Percentiles rank a stretch among this genome's conserved stretches.
Evolutionary conservation across 441 rosid species (phyloP).

Genomic region (Codiaeum variegatum): DNA sequence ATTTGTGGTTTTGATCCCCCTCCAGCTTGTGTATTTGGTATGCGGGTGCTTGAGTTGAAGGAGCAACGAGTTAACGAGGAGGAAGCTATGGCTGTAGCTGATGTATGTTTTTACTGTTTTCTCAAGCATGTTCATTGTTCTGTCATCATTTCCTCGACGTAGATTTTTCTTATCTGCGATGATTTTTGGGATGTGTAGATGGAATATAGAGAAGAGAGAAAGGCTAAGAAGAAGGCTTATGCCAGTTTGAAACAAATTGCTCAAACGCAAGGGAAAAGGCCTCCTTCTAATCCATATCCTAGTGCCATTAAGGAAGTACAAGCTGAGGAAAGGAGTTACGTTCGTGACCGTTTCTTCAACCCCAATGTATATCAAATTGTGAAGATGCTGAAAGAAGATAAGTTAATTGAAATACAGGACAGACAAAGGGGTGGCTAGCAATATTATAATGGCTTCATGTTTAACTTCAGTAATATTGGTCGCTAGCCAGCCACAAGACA

Average conservation of each 20-base stretch:
- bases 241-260: slow-evolving; percentile 56
- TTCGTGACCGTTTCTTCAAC: slow-evolving; percentile 37
- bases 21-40: slow-evolving; percentile 60
- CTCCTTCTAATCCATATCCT: slow-evolving; percentile 74
- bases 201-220: slow-evolving; percentile 62
- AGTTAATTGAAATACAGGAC: slow-evolving; percentile 33
- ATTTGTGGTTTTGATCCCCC: slow-evolving; percentile 54
- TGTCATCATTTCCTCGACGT: not conserved
- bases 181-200: slow-evolving; percentile 33
- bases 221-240: slow-evolving; percentile 60
- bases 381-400: slow-evolving; percentile 57
- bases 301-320: slow-evolving; percentile 56
- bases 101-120: slow-evolving; percentile 38
- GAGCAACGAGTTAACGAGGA: slow-evolving; percentile 64
- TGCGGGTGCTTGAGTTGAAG: slow-evolving; percentile 67
- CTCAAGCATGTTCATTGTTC: not conserved
- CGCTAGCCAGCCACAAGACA: not conserved
- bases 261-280: slow-evolving; percentile 50
- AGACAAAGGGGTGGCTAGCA: slow-evolving; percentile 35
- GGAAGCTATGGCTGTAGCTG: slow-evolving; percentile 73
- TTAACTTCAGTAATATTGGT: not conserved
- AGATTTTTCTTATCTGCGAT: not conserved
- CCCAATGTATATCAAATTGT: slow-evolving; percentile 39
- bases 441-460: not conserved
- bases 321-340: slow-evolving; percentile 44